These are phyloP conservation scores for Ceratocystis cubensis DNA, from an alignment of 2,329 filamentous ascomycete species.

Conservation along the genomic window DNA sequence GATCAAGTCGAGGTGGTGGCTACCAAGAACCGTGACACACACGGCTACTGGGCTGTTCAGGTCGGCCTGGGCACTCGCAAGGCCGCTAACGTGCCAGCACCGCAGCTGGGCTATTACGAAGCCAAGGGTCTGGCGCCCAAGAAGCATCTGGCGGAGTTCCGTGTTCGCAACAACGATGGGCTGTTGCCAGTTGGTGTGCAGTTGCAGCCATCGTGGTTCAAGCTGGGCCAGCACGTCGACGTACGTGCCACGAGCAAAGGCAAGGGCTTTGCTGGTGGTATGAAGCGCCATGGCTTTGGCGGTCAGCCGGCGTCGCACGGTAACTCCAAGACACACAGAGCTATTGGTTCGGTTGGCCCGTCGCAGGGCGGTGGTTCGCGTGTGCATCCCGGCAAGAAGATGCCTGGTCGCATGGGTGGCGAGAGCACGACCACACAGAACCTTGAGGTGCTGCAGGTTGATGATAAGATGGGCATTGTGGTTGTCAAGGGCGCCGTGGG, in stretches of 20 bases:
- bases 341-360: conserved; percentile 78
- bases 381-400: conserved; percentile 92
- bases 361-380: conserved; percentile 86
- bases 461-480: conserved; percentile 74
- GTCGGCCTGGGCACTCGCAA: conserved; percentile 67
- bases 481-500: conserved; percentile 77
- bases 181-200: conserved; percentile 62
- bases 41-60: conserved; percentile 93
- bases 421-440: conserved; percentile 84
- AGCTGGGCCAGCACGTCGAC: conserved; percentile 81
- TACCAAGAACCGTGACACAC: conserved; percentile 64
- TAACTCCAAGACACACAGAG: conserved; percentile 86
- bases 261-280: conserved; percentile 90
- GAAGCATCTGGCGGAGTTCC: conserved; percentile 72
- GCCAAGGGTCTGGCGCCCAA: conserved; percentile 73
- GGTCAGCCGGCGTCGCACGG: conserved; percentile 90
- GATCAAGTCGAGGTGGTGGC: conserved; percentile 83
- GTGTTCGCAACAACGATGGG: conserved; percentile 60
- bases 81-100: conserved; percentile 63
- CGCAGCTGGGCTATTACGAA: conserved; percentile 79
- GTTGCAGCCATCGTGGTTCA: conserved; percentile 82
- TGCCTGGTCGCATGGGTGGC: conserved; percentile 92
- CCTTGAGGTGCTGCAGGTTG: conserved; percentile 75
- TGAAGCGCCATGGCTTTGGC: conserved; percentile 87
- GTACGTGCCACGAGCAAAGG: conserved; percentile 66